Base-by-base conservation (phyloP, 768 basidiomycete species). In the Hypholoma fasciculare region DNA sequence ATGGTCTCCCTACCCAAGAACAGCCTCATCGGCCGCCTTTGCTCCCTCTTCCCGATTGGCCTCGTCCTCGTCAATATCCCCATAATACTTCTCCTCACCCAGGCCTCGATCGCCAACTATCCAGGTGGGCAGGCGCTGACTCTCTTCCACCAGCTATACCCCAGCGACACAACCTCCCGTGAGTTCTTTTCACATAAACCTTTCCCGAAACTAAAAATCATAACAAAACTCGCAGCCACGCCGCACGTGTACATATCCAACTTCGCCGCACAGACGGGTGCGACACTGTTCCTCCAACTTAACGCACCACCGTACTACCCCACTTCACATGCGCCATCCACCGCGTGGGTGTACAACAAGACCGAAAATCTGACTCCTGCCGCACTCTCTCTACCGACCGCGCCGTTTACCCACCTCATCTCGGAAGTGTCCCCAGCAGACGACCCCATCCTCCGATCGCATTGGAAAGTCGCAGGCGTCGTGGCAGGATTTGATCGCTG, bases 241-340 rank as follows among this genome's bases (percentile, higher is more conserved):
- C 64, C 71, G 38, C 84, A 88, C 57, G 82, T 96, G 3, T 90
- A 96, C 66, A 85, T 97, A 44, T 87, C 85, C 51, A 91, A 96
- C 61, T 82, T 94, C 44, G 90, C 92, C 1, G 88, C 92, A 2
- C 95, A 96, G 71, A 94, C 89, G 0, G 96, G 97, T 2, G 91
- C 93, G 2, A 90, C 93, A 0, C 85, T 95, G 53, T 97, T 98
- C 78, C 84, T 86, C 19, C 90, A 92, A 40, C 78, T 82, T 19
- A 76, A 88, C 54, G 72, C 87, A 0, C 78, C 81, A 0, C 89
- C 93, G 1, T 79, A 80, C 52, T 68, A 75, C 52, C 49, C 66
- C 4, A 58, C 61, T 16, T 56, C 43, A 49, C 40, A 56, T 42
- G 37, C 63, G 39, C 39, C 34, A 5, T 16, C 30, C 16, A 42